Evolutionary conservation across 306 rosid genomes (phyloP), one percentile per base, ranked within the genome.

Genomic region (Castanea crenata): DNA sequence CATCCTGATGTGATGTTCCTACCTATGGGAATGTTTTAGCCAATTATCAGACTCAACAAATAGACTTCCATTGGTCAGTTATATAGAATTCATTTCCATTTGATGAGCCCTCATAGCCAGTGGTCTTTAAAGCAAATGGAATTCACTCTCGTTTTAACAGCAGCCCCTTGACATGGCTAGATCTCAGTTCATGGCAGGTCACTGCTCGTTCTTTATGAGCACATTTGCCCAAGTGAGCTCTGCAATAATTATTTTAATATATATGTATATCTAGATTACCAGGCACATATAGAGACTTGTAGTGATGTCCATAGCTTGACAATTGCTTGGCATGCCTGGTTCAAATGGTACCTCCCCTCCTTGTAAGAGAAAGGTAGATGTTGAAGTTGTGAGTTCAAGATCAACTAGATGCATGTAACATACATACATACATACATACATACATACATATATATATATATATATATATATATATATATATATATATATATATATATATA

Each of bases 161-260:
- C 44, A 51, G 57, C 71, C 49, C 27, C 73, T 71, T 65, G 65
- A 32, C 31, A 1, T 73, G 18, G 67, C 69, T 70, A 51, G 62
- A 78, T 75, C 34, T 72, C 74, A 19, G 31, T 67, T 71, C 25
- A 35, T 67, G 72, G 52, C 46, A 63, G 69, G 41, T 63, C 70
- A 31, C 13, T 64, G 70, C 21, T 32, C 18, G 4, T 31, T 64
- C 70, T 59, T 29, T 23, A 25, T 59, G 32, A 20, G 20, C 69
- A 63, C 15, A 35, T 63, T 29, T 29, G n/a, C 69, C 69, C 38
- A 14, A 29, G 15, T 14, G n/a, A 13, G 11, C 16, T 63, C 15
- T 14, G 19, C 13, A 27, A 49, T 49, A 49, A 3, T 62, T 0
- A 4, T 11, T 27, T 58, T 1, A 58, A 58, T 21, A 6, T 5